Conservation (phyloP, 345 rosid species). For the Eucalyptus pauciflora region DNA sequence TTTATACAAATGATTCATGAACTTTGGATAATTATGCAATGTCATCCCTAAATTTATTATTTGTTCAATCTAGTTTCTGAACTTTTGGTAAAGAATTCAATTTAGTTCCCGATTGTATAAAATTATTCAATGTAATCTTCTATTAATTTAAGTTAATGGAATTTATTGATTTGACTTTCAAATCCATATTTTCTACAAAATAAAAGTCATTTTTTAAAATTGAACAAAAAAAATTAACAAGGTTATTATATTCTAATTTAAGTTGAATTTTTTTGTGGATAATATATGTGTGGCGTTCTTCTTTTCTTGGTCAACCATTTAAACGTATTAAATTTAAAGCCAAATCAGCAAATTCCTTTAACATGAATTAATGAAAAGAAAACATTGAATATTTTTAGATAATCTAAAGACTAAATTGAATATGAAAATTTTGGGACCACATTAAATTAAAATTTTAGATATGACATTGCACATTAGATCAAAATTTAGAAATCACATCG, state of each 20-base stretch:
- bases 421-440: too few relatives aligned
- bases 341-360: neutral
- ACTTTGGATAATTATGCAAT: too few relatives aligned
- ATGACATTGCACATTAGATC: fast-evolving
- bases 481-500: fast-evolving
- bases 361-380: neutral
- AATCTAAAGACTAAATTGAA: too few relatives aligned
- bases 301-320: too few relatives aligned
- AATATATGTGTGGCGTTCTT: neutral
- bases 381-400: too few relatives aligned
- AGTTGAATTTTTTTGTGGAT: neutral
- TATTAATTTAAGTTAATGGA: neutral
- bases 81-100: too few relatives aligned
- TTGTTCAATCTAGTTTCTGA: fast-evolving
- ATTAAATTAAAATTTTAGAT: too few relatives aligned
- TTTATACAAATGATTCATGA: too few relatives aligned
- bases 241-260: neutral
- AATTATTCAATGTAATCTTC: too few relatives aligned
- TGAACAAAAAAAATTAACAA: neutral
- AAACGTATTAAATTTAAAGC: neutral
- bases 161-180: neutral
- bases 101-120: too few relatives aligned
- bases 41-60: fast-evolving
- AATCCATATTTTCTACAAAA: too few relatives aligned
- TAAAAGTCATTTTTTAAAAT: neutral